Base-by-base conservation (phyloP, 73 alveolate species). In the Strombidium stylifer region DNA sequence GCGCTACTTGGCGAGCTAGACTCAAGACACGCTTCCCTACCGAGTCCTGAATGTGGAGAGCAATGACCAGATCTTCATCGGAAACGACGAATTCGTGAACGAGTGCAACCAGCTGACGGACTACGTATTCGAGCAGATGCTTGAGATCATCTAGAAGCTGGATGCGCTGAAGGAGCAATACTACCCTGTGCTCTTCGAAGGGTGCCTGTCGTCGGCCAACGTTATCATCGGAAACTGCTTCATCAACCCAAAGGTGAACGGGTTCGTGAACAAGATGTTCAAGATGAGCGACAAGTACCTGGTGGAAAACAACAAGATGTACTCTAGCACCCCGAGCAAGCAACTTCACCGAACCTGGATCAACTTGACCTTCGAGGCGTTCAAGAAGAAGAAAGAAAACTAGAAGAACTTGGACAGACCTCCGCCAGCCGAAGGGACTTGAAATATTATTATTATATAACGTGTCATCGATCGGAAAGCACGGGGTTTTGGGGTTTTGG, bases 11-110 rank as follows among this genome's bases (percentile, higher is more conserved):
- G 41, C 94, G 7, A 61, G 95, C 0, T 89, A 84, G 74, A 50
- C 55, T 24, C 92, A 91, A 66, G 85, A 72, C 52, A 84, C 82
- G 36, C 55, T 87, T 15, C 96, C 98, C 30, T 87, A 74, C 68
- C 73, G 51, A 23, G 19, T 74, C 8, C 37, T 50, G 55, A 83
- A 79, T 73, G 96, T 91, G 27, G 98, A 91, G 55, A 82, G 95
- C 1, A 91, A 91, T 81, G 98, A 91, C 73, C 80, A 81, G 51
- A 84, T 91, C 24, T 86, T 87, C 58, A 52, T 93, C n/a, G 98
- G 96, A 1, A 92, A 91, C 68, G 86, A 54, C 36, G 69, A 73
- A 32, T 91, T 84, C 78, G 81, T 61, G 53, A 47, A 50, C 44
- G 88, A 76, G 35, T 76, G 84, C 19, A 56, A 71, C 54, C 42